Evolutionary conservation across 495 filamentous ascomycete genomes (phyloP).

Genomic region (Trichoderma erinaceum): DNA sequence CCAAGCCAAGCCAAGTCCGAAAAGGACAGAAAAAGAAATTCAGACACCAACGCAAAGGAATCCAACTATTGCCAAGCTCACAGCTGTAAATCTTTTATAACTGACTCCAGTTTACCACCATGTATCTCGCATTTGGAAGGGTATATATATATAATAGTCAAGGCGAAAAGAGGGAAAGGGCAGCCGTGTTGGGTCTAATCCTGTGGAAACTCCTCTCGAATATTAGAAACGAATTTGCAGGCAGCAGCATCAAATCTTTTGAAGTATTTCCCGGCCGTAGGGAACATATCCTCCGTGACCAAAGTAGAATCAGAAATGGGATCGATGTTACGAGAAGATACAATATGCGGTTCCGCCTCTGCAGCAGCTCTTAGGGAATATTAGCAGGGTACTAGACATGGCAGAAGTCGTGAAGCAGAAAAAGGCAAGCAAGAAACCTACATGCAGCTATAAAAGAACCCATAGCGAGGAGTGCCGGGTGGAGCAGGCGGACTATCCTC

Average conservation of each 20-base stretch:
- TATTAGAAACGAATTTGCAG: slow-evolving; percentile 75
- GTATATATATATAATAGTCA: not conserved
- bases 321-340: slow-evolving; percentile 83
- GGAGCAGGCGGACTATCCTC: not conserved
- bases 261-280: slow-evolving; percentile 78
- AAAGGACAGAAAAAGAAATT: not conserved
- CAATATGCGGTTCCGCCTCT: slow-evolving; percentile 53
- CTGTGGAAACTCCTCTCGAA: slow-evolving; percentile 79
- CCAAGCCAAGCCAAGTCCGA: not conserved
- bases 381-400: not conserved
- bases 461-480: not conserved
- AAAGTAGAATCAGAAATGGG: slow-evolving; percentile 44
- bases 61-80: not conserved
- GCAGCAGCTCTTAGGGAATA: slow-evolving; percentile 15
- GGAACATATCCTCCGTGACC: slow-evolving; percentile 48
- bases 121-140: not conserved
- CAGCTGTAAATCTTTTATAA: not conserved
- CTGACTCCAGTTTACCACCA: not conserved
- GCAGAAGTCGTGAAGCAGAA: not conserved
- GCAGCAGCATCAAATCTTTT: slow-evolving; percentile 71
- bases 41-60: not conserved
- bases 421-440: slow-evolving; percentile 38
- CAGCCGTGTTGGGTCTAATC: slow-evolving; percentile 45
- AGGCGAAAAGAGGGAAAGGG: not conserved
- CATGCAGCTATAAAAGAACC: slow-evolving; percentile 33